phyloP scores from a whole-genome alignment of 441 rosid species.

The Corymbia calophylla region DNA sequence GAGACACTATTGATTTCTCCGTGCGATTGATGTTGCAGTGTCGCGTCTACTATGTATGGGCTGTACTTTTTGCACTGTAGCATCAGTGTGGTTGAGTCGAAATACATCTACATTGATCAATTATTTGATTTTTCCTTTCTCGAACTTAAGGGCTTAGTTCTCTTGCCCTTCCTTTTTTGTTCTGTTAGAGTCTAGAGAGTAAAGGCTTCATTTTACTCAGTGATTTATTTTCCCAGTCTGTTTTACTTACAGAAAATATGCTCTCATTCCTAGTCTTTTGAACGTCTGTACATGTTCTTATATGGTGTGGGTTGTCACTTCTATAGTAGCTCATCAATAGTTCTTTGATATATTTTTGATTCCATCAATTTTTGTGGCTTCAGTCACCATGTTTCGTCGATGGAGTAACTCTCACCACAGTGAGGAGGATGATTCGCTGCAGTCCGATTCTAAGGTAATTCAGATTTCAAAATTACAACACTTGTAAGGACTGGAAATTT shows the following conservation, averaged over 20 bases:
- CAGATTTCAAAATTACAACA: neutral
- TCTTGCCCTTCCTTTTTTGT: neutral
- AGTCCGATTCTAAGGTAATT: constrained; percentile 57
- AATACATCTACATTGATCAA: neutral
- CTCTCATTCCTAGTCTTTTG: neutral
- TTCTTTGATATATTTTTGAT: neutral
- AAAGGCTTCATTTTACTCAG: neutral
- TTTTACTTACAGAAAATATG: neutral
- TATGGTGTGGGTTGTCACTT: neutral
- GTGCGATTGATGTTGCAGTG: neutral
- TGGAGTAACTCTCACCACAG: constrained; percentile 35
- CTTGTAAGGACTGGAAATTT: neutral
- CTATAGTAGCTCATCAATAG: neutral
- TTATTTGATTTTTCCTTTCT: neutral
- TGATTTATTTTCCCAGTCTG: neutral
- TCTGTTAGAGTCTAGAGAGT: neutral
- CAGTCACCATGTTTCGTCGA: constrained; percentile 57
- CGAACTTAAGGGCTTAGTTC: neutral
- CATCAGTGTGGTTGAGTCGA: neutral
- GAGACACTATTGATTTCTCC: neutral
- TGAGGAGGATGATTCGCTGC: constrained; percentile 35
- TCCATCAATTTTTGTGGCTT: constrained; percentile 6
- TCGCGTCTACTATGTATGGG: neutral
- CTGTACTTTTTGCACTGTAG: neutral
- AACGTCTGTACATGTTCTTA: neutral